Base-by-base conservation (phyloP, 345 rosid species). In the Mangifera indica region DNA sequence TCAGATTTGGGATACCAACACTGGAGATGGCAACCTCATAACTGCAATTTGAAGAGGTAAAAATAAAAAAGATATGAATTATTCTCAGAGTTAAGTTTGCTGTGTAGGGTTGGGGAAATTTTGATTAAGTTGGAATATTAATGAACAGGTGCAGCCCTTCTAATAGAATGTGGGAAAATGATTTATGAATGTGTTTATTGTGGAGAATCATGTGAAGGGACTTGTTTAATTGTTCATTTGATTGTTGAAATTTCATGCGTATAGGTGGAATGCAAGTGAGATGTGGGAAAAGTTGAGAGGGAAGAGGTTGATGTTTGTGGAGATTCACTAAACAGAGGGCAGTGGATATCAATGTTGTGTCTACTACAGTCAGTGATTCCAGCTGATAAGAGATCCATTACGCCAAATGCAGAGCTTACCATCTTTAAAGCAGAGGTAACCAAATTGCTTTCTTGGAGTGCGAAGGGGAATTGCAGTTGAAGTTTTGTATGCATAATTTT, bases 281-380 rank as follows among this genome's bases (percentile, higher is more conserved):
- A 89, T 91, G 85, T 91, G 99, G 99, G 99, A 92, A 83, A 95
- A 92, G 86, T 78, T 95, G 80, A 95, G 99, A 61, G 93, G 91
- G 65, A 95, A 92, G 79, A 86, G 94, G 70, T 83, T 95, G 63
- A 92, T 95, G 99, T 95, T 92, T 80, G 97, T 95, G 9, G 99
- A 68, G 99, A 95, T 86, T 95, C 99, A 0, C 75, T 92, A 48
- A 88, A 91, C 74, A 79, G 99, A 86, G 99, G 99, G 49, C 99
- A 95, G 72, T 95, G 99, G 99, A 95, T 95, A 81, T 95, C 99
- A 15, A 88, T 95, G 97, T 85, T 95, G 59, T 92, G 99, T 70
- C 83, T 95, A 56, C 74, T 95, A 63, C 98, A 91, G 76, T 89
- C 99, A 10, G 97, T 83, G 25, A 84, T 91, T 80, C 88, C 98